Evolutionary conservation across 176 grass and related monocot species (phyloP), one percentile per base, ranked within the genome.

Genomic region (Avena insularis): DNA sequence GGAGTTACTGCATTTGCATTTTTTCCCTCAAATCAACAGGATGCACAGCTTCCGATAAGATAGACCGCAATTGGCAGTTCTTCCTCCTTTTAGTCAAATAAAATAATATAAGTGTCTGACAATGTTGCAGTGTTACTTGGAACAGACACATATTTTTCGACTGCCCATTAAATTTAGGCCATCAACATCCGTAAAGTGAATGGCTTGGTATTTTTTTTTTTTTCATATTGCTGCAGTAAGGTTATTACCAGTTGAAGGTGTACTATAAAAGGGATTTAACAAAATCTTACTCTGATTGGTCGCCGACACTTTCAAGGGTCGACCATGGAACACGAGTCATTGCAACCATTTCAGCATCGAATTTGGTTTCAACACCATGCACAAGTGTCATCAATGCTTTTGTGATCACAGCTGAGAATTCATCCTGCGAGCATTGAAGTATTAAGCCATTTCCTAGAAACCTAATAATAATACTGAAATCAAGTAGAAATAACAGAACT

Each of bases 311-410:
- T 89, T 99, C 97, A 55, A 99, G 91, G 64, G 82, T 99, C n/a
- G 94, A 86, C 94, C 94, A 99, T 68, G 97, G 94, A 84, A 99
- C 92, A 51, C 97, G 92, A 27, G 94, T 93, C 97, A 99, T 99
- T 69, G 92, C 87, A 85, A 90, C 78, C 97, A 99, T 99, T 91
- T 99, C 97, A 88, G 89, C 85, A 86, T 99, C 97, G 85, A 99
- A 99, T 86, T 99, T 99, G 61, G 97, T 99, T 90, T 99, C 97
- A 60, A 99, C 80, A 40, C 97, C 97, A 81, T 99, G 94, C 74
- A 99, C 97, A 83, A 99, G 88, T 79, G 97, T 96, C 87, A 99
- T 91, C 79, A 99, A 75, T 73, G 97, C 97, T 96, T 96, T 96
- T 43, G 92, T 99, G 65, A 99, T 94, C 72, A 99, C 89, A 6